Conservation (phyloP, 495 filamentous ascomycete species). For the Tuber indicum region DNA sequence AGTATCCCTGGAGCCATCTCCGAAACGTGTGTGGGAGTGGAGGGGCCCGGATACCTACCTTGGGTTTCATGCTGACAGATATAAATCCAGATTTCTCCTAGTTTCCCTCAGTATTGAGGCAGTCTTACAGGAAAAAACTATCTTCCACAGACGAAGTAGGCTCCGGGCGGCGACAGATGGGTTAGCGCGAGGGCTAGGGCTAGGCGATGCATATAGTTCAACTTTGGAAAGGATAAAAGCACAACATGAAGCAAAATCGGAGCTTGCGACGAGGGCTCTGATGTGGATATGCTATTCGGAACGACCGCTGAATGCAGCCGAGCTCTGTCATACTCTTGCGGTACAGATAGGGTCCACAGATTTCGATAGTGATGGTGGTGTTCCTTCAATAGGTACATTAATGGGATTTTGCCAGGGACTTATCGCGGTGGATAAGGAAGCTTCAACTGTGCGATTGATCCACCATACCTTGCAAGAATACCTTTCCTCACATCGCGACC, state of each 20-base stretch:
- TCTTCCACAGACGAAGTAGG: not conserved
- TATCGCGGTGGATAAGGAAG: constrained; percentile 18
- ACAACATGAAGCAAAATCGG: not conserved
- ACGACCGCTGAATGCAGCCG: too few species aligned
- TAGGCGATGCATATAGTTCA: not conserved
- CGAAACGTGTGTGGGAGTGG: not conserved
- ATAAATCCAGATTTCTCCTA: not conserved
- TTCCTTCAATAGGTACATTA: not conserved
- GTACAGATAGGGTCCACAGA: too few species aligned
- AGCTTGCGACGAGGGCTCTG: too few species aligned
- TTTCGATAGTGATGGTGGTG: too few species aligned
- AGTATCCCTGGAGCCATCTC: not conserved
- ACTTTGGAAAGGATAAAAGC: not conserved
- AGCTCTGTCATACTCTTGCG: too few species aligned
- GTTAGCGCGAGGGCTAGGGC: not conserved
- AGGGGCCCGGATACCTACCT: not conserved
- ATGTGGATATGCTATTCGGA: too few species aligned
- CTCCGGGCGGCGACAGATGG: not conserved
- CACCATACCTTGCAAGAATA: not conserved
- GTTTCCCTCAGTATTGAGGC: not conserved
- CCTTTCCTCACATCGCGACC: not conserved
- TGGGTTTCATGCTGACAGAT: not conserved
- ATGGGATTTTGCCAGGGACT: not conserved
- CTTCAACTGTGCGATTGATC: not conserved
- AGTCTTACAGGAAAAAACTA: not conserved